Percentiles rank a stretch among this genome's conserved stretches.
These are phyloP conservation scores for Aspergillus transmontanensis DNA, from an alignment of 2,329 filamentous ascomycete genomes.

Conservation along the genomic window DNA sequence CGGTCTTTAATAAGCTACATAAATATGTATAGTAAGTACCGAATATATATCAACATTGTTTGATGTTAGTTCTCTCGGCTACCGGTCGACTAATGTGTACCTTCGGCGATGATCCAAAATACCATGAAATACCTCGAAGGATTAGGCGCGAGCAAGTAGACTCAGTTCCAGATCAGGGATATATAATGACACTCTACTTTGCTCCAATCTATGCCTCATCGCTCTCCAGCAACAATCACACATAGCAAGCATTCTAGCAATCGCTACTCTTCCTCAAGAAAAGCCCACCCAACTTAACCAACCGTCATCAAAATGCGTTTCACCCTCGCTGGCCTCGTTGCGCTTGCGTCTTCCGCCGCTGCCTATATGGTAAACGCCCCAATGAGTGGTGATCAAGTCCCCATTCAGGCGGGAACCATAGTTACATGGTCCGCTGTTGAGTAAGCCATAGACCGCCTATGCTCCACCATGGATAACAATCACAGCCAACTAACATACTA, in stretches of 20 bases:
- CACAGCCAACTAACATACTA: background rate
- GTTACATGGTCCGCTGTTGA: background rate
- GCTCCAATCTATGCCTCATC: background rate
- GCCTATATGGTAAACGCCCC: background rate
- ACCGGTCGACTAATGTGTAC: background rate
- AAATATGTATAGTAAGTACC: background rate
- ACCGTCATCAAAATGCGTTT: background rate
- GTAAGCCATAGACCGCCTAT: background rate
- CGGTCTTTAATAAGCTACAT: background rate
- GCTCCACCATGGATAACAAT: fast-evolving
- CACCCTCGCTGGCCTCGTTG: background rate
- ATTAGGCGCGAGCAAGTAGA: fast-evolving
- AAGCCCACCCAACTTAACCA: background rate
- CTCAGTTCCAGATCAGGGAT: background rate
- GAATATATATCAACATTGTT: background rate
- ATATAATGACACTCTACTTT: background rate
- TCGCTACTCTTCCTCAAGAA: background rate
- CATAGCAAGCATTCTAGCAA: fast-evolving
- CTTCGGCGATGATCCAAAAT: background rate
- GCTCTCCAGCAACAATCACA: background rate
- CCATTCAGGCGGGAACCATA: background rate
- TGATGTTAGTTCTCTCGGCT: background rate
- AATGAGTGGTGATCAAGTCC: background rate
- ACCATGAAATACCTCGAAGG: background rate
- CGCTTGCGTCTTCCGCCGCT: background rate